A percentile compares a stretch with the other conserved stretches of the same genome.
Evolutionary conservation across 768 basidiomycete species (phyloP).

Genomic region (Boletales sp.): DNA sequence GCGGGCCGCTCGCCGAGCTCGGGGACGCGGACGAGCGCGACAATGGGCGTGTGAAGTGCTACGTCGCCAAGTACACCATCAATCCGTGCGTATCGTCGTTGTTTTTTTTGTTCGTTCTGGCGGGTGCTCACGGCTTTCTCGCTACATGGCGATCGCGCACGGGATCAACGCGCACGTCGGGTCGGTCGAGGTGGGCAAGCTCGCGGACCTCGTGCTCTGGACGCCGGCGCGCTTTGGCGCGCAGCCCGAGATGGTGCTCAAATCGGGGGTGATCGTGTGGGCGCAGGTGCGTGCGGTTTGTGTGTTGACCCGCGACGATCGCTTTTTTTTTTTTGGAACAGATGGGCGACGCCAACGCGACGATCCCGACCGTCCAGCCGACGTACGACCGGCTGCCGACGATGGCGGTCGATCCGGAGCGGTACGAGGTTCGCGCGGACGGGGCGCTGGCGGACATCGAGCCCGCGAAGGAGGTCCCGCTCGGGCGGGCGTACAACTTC

Average conservation of each 20-base stretch:
- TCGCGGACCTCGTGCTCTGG: constrained; percentile 97
- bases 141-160: constrained; percentile 93
- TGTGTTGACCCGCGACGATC: too few species aligned
- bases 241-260: constrained; percentile 91
- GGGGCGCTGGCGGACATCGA: constrained; percentile 71
- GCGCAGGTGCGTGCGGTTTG: constrained; percentile 82
- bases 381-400: constrained; percentile 67
- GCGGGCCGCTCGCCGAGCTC: constrained; percentile 66
- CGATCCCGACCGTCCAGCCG: constrained; percentile 95
- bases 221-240: constrained; percentile 90
- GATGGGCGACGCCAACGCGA: constrained; percentile 97
- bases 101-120: too few species aligned
- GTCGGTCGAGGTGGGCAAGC: constrained; percentile 71
- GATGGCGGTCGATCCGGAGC: constrained; percentile 92
- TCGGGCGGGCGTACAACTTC: constrained; percentile 73
- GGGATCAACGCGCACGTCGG: constrained; percentile 89
- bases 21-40: constrained; percentile 48
- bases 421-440: constrained; percentile 80
- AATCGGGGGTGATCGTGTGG: constrained; percentile 91
- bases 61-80: constrained; percentile 94
- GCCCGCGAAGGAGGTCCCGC: constrained; percentile 66
- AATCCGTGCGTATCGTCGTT: too few species aligned
- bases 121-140: too few species aligned
- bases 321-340: too few species aligned
- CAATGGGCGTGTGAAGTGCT: constrained; percentile 91